Evolutionary conservation across 768 basidiomycete genomes (phyloP).

Genomic region (Lepiota brunneoincarnata): DNA sequence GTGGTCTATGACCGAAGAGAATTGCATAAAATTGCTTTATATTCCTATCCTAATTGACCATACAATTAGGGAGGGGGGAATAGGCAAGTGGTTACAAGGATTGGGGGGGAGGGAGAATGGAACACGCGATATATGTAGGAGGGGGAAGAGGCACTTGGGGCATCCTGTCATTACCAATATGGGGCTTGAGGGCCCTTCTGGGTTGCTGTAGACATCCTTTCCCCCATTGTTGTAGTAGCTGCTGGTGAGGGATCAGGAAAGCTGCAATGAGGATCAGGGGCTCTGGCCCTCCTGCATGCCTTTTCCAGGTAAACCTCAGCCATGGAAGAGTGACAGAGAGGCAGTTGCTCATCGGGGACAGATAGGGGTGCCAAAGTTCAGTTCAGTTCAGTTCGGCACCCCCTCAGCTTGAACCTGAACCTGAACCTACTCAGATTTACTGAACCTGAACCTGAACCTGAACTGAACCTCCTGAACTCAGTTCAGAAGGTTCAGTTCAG

Average conservation of each 20-base stretch:
- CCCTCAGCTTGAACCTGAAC: too few relatives aligned
- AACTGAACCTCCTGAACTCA: too few relatives aligned
- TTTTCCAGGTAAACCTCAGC: slow-evolving; percentile 73
- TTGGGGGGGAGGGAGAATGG: slow-evolving; percentile 17
- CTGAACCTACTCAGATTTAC: too few relatives aligned
- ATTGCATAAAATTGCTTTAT: too few relatives aligned
- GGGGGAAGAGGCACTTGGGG: slow-evolving; percentile 63
- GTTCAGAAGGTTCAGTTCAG: too few relatives aligned
- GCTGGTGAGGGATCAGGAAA: slow-evolving; percentile 20
- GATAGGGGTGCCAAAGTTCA: too few relatives aligned
- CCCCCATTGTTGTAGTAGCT: slow-evolving; percentile 44
- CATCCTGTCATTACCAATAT: slow-evolving; percentile 56
- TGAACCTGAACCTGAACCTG: too few relatives aligned
- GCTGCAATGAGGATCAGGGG: slow-evolving; percentile 13
- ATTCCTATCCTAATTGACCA: too few relatives aligned
- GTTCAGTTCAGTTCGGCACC: too few relatives aligned
- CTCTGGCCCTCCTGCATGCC: slow-evolving; percentile 47
- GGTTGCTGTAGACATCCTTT: slow-evolving; percentile 50
- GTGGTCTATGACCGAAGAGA: too few relatives aligned
- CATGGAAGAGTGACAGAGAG: slow-evolving; percentile 26
- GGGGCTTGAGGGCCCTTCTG: slow-evolving; percentile 29
- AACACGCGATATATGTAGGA: slow-evolving; percentile 58
- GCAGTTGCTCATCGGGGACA: slow-evolving; percentile 15
- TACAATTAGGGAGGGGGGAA: too few relatives aligned
- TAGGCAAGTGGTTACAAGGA: too few relatives aligned